Evolutionary conservation across 345 rosid genomes (phyloP).

Genomic region (Boechera stricta): DNA sequence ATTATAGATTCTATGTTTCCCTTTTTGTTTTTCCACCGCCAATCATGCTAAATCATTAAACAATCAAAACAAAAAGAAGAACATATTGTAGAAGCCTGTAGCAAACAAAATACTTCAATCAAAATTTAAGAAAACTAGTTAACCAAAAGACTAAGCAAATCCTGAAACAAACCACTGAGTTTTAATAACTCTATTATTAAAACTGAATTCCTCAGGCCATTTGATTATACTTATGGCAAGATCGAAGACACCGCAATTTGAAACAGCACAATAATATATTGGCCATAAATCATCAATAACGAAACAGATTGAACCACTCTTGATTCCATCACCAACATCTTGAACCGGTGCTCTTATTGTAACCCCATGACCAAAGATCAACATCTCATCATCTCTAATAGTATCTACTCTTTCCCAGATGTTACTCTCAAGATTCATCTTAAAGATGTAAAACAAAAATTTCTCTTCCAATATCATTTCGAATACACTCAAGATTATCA

Average conservation of each 20-base stretch:
- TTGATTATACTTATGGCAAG: not conserved
- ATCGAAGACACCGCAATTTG: not conserved
- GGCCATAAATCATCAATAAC: not conserved
- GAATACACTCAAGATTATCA: too few relatives aligned
- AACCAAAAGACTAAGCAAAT: not conserved
- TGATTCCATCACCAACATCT: constrained; percentile 10
- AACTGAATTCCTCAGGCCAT: not conserved
- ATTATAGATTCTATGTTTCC: too few relatives aligned
- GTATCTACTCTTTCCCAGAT: not conserved
- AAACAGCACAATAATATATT: not conserved
- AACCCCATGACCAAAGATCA: constrained; percentile 5
- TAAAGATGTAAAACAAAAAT: not conserved
- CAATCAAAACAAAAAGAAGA: not conserved
- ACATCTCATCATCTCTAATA: not conserved
- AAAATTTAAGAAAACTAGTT: not conserved
- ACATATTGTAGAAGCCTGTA: not conserved
- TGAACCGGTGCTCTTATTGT: constrained; percentile 11
- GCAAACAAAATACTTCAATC: not conserved
- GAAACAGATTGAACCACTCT: not conserved
- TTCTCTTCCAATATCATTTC: too few relatives aligned
- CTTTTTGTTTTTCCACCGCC: too few relatives aligned
- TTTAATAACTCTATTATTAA: not conserved
- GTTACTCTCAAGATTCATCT: constrained; percentile 1
- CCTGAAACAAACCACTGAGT: not conserved
- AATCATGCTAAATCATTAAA: not conserved